Evolutionary conservation across 2,329 filamentous ascomycete species (phyloP).

Genomic region (Trichothecium sympodiale): DNA sequence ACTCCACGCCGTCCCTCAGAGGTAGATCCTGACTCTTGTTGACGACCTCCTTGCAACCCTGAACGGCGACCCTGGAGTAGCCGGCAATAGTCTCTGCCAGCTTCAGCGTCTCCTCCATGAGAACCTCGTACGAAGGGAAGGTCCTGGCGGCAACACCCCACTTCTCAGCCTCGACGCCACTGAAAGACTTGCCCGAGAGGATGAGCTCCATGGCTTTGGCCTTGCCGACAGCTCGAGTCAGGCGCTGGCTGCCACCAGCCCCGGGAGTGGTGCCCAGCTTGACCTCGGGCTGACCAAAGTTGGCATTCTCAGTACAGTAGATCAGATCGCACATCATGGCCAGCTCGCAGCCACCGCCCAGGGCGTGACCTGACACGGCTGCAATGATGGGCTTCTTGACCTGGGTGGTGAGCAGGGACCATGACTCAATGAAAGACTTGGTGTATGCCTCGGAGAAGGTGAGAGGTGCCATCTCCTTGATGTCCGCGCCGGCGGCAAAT

Average conservation of each 20-base stretch:
- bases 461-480: constrained; percentile 96
- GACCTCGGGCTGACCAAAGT: constrained; percentile 95
- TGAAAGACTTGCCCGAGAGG: constrained; percentile 75
- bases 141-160: constrained; percentile 84
- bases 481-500: constrained; percentile 93
- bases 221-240: constrained; percentile 77
- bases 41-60: constrained; percentile 93
- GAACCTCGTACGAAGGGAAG: constrained; percentile 68
- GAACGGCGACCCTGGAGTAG: constrained; percentile 76
- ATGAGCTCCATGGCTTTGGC: constrained; percentile 85
- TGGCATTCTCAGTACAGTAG: constrained; percentile 77
- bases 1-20: constrained; percentile 85
- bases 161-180: constrained; percentile 69
- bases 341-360: constrained; percentile 92
- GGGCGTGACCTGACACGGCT: constrained; percentile 86
- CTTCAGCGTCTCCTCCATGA: constrained; percentile 70
- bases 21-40: constrained; percentile 95
- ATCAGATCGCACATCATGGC: constrained; percentile 96
- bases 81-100: constrained; percentile 84
- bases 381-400: constrained; percentile 92
- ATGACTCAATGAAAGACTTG: constrained; percentile 86
- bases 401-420: constrained; percentile 73
- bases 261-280: constrained; percentile 90
- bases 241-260: constrained; percentile 79
- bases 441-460: constrained; percentile 83